These are phyloP conservation scores for Nemania sp. DNA, from an alignment of 2,329 filamentous ascomycete species.

Conservation along the genomic window DNA sequence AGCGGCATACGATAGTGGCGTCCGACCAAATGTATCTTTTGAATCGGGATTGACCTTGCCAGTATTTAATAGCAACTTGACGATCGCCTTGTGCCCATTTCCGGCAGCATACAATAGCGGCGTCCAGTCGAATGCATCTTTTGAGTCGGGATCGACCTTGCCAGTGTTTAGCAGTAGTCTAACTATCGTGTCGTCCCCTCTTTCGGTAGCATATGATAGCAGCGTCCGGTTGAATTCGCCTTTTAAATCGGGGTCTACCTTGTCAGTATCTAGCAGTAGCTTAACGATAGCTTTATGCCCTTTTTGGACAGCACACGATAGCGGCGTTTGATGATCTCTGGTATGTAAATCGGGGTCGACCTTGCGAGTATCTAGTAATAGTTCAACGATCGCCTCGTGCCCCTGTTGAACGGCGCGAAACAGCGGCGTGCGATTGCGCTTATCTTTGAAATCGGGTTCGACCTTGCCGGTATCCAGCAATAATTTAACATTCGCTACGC, in stretches of 20 bases:
- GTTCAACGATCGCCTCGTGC: not conserved
- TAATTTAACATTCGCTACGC: not conserved
- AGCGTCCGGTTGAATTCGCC: not conserved
- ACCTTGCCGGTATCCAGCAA: not conserved
- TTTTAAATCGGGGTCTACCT: not conserved
- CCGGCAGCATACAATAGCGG: not conserved
- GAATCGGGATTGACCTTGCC: not conserved
- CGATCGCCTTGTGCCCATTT: not conserved
- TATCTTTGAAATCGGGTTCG: not conserved
- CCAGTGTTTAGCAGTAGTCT: not conserved
- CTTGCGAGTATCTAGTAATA: not conserved
- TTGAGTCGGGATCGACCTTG: not conserved
- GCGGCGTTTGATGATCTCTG: not conserved
- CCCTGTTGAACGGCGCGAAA: not conserved
- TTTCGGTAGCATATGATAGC: not conserved
- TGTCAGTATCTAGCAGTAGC: not conserved
- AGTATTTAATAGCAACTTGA: not conserved
- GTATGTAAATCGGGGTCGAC: not conserved
- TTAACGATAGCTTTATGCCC: not conserved
- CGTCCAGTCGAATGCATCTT: not conserved
- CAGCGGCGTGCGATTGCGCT: not conserved
- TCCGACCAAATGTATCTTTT: not conserved
- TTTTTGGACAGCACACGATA: not conserved
- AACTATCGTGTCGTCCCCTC: not conserved
- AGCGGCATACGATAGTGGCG: not conserved